Base-by-base conservation (phyloP, 768 basidiomycete genomes). In the Boletus rufocinnamomeus region DNA sequence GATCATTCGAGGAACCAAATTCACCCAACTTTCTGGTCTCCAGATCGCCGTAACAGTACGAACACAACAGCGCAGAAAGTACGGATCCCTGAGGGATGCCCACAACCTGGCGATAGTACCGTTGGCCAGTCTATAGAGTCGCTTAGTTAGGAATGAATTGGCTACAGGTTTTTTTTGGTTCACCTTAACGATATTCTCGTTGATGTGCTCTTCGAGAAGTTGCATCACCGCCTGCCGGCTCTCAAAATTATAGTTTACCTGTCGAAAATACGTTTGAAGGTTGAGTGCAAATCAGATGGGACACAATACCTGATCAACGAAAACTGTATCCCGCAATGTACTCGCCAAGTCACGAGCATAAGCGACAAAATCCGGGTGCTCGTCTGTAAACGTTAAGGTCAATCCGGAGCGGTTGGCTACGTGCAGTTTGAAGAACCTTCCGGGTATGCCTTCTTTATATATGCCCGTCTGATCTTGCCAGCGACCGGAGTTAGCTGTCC, bases 21-120 rank as follows among this genome's bases (percentile, higher is more conserved):
- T 49, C 58, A n/a, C 54, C 25, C 43, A 72, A 37, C 44, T 83
- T 79, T 8, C 67, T 76, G 32, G 75, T 81, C 72, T 98, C 97
- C 59, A 99, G 79, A 67, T 96, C 88, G 7, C 93, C 95, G 63
- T 98, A 99, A 71, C 93, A 97, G 73, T 95, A 91, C 1, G 91
- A 89, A 70, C 97, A 99, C 2, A 99, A 76, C n/a, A 98, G 69
- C 0, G 90, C 83, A 8, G 95, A 97, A n/a, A 98, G 75, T n/a
- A 95, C 85, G 3, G 95, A 98, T 23, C 97, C 97, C 72, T 99
- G 97, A 1, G 97, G 96, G 25, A 99, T 99, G 3, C 97, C 97
- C 30, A 92, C 83, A n/a, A 82, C 83, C 72, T 99, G 97, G 14
- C 89, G 85, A 69, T 89, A 96, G 67, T 88, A 93, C 43, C 82